These are phyloP conservation scores for Puccinia novopanici DNA, from an alignment of 1,284 basidiomycete species.

Conservation along the genomic window DNA sequence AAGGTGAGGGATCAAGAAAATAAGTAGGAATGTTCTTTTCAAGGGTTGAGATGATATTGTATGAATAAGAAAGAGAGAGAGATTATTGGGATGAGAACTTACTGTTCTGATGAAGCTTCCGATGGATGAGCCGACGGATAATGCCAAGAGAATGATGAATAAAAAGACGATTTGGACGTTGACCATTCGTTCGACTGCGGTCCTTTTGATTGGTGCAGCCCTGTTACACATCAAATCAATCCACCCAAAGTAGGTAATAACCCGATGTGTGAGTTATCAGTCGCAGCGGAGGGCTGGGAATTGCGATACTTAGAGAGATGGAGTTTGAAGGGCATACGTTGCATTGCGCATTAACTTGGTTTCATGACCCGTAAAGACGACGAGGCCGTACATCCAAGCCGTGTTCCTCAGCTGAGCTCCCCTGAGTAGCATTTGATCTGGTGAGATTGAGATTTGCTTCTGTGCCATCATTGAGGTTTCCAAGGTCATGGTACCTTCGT, in stretches of 20 bases:
- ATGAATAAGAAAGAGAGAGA: no score
- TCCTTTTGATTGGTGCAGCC: conserved; percentile 92
- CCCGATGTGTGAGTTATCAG: no score
- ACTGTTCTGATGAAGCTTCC: conserved; percentile 80
- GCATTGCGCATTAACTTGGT: conserved; percentile 94
- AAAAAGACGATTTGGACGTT: conserved; percentile 96
- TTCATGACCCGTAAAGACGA: conserved; percentile 95
- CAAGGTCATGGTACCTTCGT: conserved; percentile 68
- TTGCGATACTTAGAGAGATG: no score
- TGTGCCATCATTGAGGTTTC: conserved; percentile 60
- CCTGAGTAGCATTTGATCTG: conserved; percentile 88
- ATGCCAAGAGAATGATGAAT: conserved; percentile 79
- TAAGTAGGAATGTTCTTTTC: background rate
- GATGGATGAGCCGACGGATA: conserved; percentile 88
- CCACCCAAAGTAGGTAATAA: no score
- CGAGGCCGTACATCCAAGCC: conserved; percentile 90
- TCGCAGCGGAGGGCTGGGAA: background rate
- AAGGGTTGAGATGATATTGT: background rate
- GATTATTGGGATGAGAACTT: conserved; percentile 5
- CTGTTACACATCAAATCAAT: no score
- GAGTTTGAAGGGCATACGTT: conserved; percentile 64
- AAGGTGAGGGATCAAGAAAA: background rate
- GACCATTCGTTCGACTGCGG: conserved; percentile 92
- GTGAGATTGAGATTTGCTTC: conserved; percentile 84
- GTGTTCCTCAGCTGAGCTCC: conserved; percentile 97